Evolutionary conservation across 306 rosid species (phyloP).

Genomic region (Argentina anserina): DNA sequence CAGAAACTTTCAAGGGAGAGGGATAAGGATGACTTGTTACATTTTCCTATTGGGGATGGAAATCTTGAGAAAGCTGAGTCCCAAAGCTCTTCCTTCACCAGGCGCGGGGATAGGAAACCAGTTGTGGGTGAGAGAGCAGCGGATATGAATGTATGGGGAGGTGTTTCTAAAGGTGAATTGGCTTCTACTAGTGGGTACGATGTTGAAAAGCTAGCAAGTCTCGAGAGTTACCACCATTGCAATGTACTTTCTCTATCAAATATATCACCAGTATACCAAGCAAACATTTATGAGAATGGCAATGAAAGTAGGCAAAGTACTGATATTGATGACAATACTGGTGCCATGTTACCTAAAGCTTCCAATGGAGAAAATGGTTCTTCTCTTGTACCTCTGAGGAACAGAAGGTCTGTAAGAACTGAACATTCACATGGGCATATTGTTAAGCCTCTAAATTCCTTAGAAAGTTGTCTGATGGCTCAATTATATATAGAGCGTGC

Average conservation of each 20-base stretch:
- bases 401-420: constrained; percentile 45
- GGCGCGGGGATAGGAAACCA: constrained; percentile 28
- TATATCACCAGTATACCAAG: constrained; percentile 27
- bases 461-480: constrained; percentile 79
- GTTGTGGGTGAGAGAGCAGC: constrained; percentile 20
- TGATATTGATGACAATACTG: constrained; percentile 29
- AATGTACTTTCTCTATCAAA: constrained; percentile 42
- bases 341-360: constrained; percentile 16
- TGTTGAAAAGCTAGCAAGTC: constrained; percentile 23
- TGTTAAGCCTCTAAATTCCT: constrained; percentile 51
- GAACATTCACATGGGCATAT: constrained; percentile 28
- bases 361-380: constrained; percentile 34
- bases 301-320: constrained; percentile 26
- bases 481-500: constrained; percentile 60
- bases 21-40: constrained; percentile 24
- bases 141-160: constrained; percentile 26
- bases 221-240: constrained; percentile 17
- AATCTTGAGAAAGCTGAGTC: constrained; percentile 36
- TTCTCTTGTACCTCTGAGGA: constrained; percentile 32
- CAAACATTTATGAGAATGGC: constrained; percentile 27
- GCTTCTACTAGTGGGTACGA: constrained; percentile 37
- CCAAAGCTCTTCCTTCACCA: constrained; percentile 15
- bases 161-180: constrained; percentile 28
- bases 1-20: constrained; percentile 29
- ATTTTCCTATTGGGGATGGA: constrained; percentile 38